Evolutionary conservation across 2,329 filamentous ascomycete species (phyloP).

Genomic region (Nothomitra cinnamomea): DNA sequence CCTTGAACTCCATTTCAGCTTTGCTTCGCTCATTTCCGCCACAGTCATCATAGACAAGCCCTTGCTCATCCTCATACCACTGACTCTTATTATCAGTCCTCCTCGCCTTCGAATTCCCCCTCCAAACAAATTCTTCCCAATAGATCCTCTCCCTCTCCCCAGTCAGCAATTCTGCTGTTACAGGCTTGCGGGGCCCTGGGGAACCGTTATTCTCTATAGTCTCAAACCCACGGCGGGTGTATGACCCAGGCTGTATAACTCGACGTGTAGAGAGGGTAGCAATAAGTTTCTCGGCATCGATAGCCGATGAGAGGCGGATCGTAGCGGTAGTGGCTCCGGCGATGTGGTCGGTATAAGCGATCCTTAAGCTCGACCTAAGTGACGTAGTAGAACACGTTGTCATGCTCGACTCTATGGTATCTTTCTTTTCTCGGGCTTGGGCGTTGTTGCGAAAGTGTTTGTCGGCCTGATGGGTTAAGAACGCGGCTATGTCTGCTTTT

Average conservation of each 20-base stretch:
- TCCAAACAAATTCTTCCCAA: conserved; percentile 8
- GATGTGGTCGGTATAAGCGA: background rate
- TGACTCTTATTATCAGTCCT: background rate
- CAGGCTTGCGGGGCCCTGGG: conserved; percentile 3
- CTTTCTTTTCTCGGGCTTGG: background rate
- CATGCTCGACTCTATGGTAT: background rate
- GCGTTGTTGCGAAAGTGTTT: conserved; percentile 7
- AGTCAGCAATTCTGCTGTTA: conserved; percentile 8
- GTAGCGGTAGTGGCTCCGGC: background rate
- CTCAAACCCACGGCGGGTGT: conserved; percentile 5
- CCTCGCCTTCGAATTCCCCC: background rate
- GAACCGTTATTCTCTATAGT: conserved; percentile 7
- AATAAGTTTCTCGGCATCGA: background rate
- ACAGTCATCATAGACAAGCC: background rate
- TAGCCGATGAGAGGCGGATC: background rate
- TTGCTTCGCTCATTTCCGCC: no score
- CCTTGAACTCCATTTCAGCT: no score
- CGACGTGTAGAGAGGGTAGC: background rate
- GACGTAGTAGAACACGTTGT: background rate
- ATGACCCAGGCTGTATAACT: background rate
- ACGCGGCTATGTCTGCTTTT: conserved; percentile 10
- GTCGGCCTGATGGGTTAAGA: conserved; percentile 10
- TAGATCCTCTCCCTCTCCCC: conserved; percentile 12
- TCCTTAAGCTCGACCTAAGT: background rate
- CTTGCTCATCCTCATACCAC: background rate